Evolutionary conservation across 306 rosid species (phyloP).

Genomic region (Quercus rubra): DNA sequence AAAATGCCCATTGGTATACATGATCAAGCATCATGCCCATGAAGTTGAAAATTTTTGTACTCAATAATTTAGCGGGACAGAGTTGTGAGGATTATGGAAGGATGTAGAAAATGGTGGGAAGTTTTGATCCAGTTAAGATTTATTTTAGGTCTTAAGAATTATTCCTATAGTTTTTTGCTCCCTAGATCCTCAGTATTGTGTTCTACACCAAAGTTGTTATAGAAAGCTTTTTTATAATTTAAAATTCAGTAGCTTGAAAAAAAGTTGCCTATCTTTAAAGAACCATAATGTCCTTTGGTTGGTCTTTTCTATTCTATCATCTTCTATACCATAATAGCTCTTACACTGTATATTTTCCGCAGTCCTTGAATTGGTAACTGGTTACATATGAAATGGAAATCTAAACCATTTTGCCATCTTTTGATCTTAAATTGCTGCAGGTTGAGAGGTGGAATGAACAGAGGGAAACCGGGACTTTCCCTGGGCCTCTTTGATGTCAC

Average conservation of each 20-base stretch:
- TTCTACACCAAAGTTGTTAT: neutral
- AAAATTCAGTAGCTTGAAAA: neutral
- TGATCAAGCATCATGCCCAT: neutral
- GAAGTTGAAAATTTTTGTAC: neutral
- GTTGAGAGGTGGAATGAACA: slow-evolving; percentile 89
- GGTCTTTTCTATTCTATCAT: neutral
- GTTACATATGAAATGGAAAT: neutral
- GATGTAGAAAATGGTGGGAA: neutral
- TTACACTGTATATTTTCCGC: neutral
- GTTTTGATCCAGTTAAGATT: neutral
- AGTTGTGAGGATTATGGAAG: neutral
- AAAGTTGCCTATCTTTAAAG: neutral
- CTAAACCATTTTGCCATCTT: neutral
- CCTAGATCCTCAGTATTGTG: neutral
- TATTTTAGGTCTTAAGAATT: neutral
- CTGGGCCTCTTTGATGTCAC: slow-evolving; percentile 78
- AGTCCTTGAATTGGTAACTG: neutral
- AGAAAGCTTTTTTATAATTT: neutral
- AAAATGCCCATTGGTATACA: neutral
- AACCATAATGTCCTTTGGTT: neutral
- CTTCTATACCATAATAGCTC: neutral
- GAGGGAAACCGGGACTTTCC: slow-evolving; percentile 72
- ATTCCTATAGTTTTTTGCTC: neutral
- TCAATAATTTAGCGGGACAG: neutral
- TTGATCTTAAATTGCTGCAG: slow-evolving; percentile 34